Percentiles rank a stretch among this genome's conserved stretches.
Evolutionary conservation across 257 asterid species (phyloP).

Genomic region (Capsicum rhomboideum): DNA sequence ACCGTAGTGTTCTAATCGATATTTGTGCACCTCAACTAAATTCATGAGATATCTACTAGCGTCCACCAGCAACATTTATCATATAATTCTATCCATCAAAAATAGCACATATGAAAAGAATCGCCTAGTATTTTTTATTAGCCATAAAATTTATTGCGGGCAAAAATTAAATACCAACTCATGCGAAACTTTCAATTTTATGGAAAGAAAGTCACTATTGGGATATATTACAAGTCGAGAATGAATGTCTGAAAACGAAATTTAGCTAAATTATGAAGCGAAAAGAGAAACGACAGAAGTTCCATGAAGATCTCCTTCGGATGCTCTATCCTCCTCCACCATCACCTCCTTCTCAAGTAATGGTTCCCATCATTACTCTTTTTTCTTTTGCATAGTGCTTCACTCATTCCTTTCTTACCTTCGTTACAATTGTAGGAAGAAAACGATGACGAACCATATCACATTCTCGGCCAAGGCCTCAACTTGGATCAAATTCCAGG

Average conservation of each 20-base stretch:
- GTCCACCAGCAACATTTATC: too few species aligned
- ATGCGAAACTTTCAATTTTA: too few species aligned
- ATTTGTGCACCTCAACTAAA: too few species aligned
- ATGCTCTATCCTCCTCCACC: constrained; percentile 72
- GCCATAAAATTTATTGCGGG: too few species aligned
- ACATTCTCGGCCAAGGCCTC: constrained; percentile 4
- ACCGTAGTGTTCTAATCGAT: too few species aligned
- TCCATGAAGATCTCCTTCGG: constrained; percentile 55
- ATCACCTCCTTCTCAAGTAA: constrained; percentile 25
- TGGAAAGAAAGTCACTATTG: too few species aligned
- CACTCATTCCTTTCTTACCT: neutral
- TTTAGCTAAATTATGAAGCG: constrained; percentile 37
- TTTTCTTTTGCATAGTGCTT: neutral
- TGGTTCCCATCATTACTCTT: neutral
- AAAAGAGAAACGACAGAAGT: constrained; percentile 42
- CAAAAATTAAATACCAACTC: too few species aligned
- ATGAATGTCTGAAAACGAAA: neutral
- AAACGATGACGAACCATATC: constrained; percentile 6
- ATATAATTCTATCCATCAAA: too few species aligned
- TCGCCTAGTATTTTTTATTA: too few species aligned
- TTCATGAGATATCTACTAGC: too few species aligned
- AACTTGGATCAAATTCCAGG: constrained; percentile 32
- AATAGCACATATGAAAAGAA: too few species aligned
- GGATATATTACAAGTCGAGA: neutral
- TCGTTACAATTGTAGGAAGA: constrained; percentile 13